Conservation (phyloP, 2,329 filamentous ascomycete species). For the Chrysoporthe austroafricana region DNA sequence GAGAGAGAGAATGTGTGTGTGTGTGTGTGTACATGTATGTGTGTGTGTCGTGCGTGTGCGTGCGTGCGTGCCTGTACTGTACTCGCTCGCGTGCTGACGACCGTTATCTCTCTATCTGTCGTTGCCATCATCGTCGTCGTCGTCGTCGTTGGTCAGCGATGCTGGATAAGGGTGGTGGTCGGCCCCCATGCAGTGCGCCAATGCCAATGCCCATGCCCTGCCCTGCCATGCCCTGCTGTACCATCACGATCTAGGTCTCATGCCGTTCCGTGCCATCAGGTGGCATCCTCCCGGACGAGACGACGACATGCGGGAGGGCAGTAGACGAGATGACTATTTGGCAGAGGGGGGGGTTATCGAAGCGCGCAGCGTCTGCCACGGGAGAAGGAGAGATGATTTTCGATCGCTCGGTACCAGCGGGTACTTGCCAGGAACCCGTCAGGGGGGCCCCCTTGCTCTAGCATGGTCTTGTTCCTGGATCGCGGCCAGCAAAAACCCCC, state of each 20-base stretch:
- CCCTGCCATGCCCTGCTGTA: not conserved
- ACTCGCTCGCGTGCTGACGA: not conserved
- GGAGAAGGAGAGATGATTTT: not conserved
- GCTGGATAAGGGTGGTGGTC: not conserved
- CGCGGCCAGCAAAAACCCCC: not conserved
- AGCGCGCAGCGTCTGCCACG: not conserved
- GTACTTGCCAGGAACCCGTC: not conserved
- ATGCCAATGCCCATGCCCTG: not conserved
- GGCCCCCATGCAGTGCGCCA: not conserved
- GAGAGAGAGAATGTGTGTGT: not conserved
- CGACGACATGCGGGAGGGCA: not conserved
- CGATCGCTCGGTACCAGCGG: not conserved
- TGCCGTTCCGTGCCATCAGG: not conserved
- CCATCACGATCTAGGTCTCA: not conserved
- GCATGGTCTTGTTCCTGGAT: constrained; percentile 20
- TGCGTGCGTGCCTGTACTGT: not conserved
- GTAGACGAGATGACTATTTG: constrained; percentile 7
- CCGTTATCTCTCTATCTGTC: not conserved
- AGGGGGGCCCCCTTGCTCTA: not conserved
- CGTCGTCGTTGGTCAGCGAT: not conserved
- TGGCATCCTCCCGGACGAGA: constrained; percentile 3
- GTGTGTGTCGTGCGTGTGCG: not conserved
- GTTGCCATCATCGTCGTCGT: not conserved
- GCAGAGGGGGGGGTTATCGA: not conserved
- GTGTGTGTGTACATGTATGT: not conserved